Base-by-base conservation (phyloP, 371 early-diverging fungal species). In the Mucor plumbeus region DNA sequence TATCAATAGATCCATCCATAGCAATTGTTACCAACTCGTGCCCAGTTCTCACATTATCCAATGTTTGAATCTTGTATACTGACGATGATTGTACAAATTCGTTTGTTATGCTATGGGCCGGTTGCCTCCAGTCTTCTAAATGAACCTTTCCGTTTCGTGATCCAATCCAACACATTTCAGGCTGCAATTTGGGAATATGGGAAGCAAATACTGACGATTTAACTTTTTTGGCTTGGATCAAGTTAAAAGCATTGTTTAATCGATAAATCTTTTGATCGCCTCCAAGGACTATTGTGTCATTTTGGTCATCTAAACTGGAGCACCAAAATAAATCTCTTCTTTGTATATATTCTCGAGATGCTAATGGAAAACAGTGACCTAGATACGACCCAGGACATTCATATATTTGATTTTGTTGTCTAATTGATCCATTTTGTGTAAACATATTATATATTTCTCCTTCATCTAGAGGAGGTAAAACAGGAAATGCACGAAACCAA, bases 241-340 rank as follows among this genome's bases (percentile, higher is more conserved):
- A 56, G 13, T 39, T 19, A 1, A 59, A 53, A 4, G 34, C 17
- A n/a, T 57, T 63, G 10, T 57, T 65, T 34, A 78, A 39, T 10
- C 43, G 50, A 55, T 69, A 71, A 0, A 75, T 14, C 7, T 61
- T 61, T 8, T 64, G 43, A 17, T 78, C 76, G 9, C 76, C 65
- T 21, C 79, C 79, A 7, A 72, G 48, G 0, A 71, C 38, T 0
- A 69, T 26, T 1, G 36, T 50, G 7, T 65, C 61, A 5, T 60
- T 7, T 13, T 26, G 35, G 43, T 68, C 66, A 39, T 68, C 44
- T 7, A 61, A 44, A 14, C 61, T 36, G 0, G 66, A 69, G 4
- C 61, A 57, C 71, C 70, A 76, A 57, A 78, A 70, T n/a, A 67
- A 62, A 8, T 72, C 75, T 9, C 59, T 68, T 61, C 47, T 60